Percentiles rank a stretch among this genome's conserved stretches.
These are phyloP conservation scores for Botrytis tulipae DNA, from an alignment of 2,329 filamentous ascomycete species.

Conservation along the genomic window DNA sequence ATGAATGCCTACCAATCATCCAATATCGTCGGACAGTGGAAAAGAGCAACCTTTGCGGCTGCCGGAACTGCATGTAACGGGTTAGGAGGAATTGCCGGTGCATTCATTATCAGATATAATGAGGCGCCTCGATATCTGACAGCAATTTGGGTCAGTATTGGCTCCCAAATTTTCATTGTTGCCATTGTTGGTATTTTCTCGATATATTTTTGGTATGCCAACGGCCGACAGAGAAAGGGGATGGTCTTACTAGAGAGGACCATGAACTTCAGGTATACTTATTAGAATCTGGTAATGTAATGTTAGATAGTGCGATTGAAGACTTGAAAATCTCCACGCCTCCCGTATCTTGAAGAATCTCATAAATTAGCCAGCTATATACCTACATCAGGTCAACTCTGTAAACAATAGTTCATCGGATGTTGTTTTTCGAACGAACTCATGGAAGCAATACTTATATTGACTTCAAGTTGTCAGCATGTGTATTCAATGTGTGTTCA, in stretches of 20 bases:
- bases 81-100: constrained; percentile 75
- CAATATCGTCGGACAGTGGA: constrained; percentile 88
- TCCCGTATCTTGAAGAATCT: not conserved
- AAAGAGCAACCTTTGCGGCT: constrained; percentile 75
- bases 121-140: constrained; percentile 64
- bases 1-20: constrained; percentile 81
- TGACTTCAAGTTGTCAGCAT: not conserved
- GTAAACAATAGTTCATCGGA: not conserved
- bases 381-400: not conserved
- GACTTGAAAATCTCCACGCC: not conserved
- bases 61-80: constrained; percentile 76
- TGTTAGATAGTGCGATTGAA: no score
- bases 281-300: constrained; percentile 22
- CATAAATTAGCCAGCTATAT: not conserved
- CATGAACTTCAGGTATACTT: constrained; percentile 36
- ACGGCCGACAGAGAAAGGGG: constrained; percentile 48
- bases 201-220: constrained; percentile 52
- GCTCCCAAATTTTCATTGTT: constrained; percentile 60
- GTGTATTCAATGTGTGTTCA: not conserved
- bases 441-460: not conserved
- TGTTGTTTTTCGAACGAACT: not conserved
- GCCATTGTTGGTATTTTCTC: constrained; percentile 51
- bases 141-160: constrained; percentile 66
- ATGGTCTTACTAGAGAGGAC: constrained; percentile 48
- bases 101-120: constrained; percentile 60